Base-by-base conservation (phyloP, 2,329 filamentous ascomycete species). In the Colletotrichum cordylinicola region DNA sequence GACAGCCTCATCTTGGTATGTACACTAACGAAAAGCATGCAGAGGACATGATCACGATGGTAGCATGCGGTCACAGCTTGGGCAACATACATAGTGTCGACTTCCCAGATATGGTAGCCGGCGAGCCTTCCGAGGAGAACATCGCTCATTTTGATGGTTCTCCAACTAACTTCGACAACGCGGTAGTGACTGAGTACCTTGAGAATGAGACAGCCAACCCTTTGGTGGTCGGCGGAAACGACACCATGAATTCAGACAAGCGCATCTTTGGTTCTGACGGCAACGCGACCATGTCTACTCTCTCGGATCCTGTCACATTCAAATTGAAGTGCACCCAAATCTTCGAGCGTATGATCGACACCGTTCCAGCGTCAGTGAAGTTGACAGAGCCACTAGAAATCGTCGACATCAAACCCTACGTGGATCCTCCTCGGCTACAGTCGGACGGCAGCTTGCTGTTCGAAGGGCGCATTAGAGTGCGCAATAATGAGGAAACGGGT, bases 221-320 rank as follows among this genome's bases (percentile, higher is more conserved):
- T 0, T 74, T 79, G 3, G 78, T 77, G 2, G 76, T 79, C 48
- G 78, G 78, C 24, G 70, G 69, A 60, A 79, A 79, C 58, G 67
- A 73, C 27, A 78, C 77, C 4, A 77, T 77, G 7, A 74, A 69
- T 12, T 79, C 78, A 6, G 77, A 78, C 64, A 70, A 58, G 10
- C 68, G 78, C 37, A 79, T 80, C 43, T 80, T 80, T 37, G 67
- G 64, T 29, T 71, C 77, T 2, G 77, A 79, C 39, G 79, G 78
- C 1, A 87, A 88, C 79, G 82, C 80, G 16, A 88, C 86, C 1
- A 86, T 89, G 58, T 80, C 78, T n/a, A 79, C 81, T 2, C 80
- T 89, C 78, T 82, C 83, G 6, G 80, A 84, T 62, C 79, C 81
- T 10, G 79, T 84, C 8, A 80, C 80, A 6, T 89, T 89, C 78